These are phyloP conservation scores for Tuber calosporum DNA, from an alignment of 495 filamentous ascomycete genomes.

Conservation along the genomic window DNA sequence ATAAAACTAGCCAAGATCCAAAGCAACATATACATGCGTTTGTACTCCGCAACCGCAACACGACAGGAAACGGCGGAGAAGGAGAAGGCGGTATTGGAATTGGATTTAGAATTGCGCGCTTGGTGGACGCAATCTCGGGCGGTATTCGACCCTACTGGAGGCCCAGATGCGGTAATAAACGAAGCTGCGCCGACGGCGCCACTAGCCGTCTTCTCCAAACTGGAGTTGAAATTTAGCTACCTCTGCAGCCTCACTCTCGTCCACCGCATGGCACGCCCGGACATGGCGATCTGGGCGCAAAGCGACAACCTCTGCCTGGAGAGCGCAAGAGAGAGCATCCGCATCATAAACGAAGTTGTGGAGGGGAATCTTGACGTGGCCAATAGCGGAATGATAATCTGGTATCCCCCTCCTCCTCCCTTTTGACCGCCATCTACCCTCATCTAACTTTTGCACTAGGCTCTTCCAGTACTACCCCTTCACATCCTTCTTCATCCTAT, in stretches of 20 bases:
- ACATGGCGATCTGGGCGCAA: slow-evolving; percentile 20
- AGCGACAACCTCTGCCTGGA: slow-evolving; percentile 37
- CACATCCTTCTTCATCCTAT: slow-evolving; percentile 44
- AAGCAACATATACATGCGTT: slow-evolving; percentile 34
- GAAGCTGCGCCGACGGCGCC: slow-evolving; percentile 1
- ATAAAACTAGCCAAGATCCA: slow-evolving; percentile 36
- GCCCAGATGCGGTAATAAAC: neutral
- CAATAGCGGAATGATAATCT: slow-evolving; percentile 38
- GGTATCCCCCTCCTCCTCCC: slow-evolving; percentile 18
- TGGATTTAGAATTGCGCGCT: slow-evolving; percentile 27
- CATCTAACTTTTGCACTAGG: slow-evolving; percentile 21
- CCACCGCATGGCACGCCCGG: slow-evolving; percentile 33
- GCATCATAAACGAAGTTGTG: slow-evolving; percentile 33
- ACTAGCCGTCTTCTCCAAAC: slow-evolving; percentile 23
- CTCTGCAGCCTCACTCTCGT: slow-evolving; percentile 38
- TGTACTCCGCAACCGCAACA: slow-evolving; percentile 34
- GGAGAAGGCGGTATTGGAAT: slow-evolving; percentile 22
- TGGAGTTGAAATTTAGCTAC: slow-evolving; percentile 38
- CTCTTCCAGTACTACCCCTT: slow-evolving; percentile 42
- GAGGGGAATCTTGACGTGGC: slow-evolving; percentile 32
- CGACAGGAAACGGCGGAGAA: slow-evolving; percentile 27
- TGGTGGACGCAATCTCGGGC: slow-evolving; percentile 35
- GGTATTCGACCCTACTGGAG: slow-evolving; percentile 19
- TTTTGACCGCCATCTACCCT: neutral
- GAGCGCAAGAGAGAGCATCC: slow-evolving; percentile 33